Evolutionary conservation across 2,329 filamentous ascomycete genomes (phyloP).

Genomic region (Ophiostoma angusticollis): DNA sequence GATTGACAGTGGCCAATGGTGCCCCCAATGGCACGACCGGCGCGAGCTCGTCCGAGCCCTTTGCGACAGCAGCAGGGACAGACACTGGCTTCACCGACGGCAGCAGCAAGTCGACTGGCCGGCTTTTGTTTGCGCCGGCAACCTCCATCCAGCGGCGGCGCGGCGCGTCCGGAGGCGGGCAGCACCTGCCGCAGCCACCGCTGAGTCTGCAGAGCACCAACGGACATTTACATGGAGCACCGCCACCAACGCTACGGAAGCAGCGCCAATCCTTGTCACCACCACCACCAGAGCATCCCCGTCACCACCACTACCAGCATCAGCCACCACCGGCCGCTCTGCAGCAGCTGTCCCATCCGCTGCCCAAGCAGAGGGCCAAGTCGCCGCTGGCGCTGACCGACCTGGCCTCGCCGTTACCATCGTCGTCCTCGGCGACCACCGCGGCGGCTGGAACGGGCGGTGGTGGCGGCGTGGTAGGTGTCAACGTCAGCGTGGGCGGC

Average conservation of each 20-base stretch:
- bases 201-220: neutral
- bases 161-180: neutral
- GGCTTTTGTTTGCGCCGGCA: neutral
- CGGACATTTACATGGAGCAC: too few species aligned
- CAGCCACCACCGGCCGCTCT: neutral
- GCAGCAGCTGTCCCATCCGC: neutral
- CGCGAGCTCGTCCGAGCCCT: too few species aligned
- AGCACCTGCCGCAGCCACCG: neutral
- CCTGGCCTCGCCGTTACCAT: conserved; percentile 33
- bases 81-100: conserved; percentile 7
- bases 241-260: too few species aligned
- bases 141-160: neutral
- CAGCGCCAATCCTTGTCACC: too few species aligned
- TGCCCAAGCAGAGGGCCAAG: conserved; percentile 30
- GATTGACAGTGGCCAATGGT: conserved; percentile 21
- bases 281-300: too few species aligned
- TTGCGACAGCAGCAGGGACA: conserved; percentile 15
- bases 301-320: too few species aligned
- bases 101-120: conserved; percentile 14
- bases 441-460: conserved; percentile 16
- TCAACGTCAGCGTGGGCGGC: conserved; percentile 3
- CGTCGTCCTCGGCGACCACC: conserved; percentile 24
- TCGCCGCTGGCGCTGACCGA: conserved; percentile 44
- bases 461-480: conserved; percentile 16
- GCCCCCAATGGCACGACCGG: too few species aligned